phyloP scores from a whole-genome alignment of 768 basidiomycete genomes.

The Exidia glandulosa region DNA sequence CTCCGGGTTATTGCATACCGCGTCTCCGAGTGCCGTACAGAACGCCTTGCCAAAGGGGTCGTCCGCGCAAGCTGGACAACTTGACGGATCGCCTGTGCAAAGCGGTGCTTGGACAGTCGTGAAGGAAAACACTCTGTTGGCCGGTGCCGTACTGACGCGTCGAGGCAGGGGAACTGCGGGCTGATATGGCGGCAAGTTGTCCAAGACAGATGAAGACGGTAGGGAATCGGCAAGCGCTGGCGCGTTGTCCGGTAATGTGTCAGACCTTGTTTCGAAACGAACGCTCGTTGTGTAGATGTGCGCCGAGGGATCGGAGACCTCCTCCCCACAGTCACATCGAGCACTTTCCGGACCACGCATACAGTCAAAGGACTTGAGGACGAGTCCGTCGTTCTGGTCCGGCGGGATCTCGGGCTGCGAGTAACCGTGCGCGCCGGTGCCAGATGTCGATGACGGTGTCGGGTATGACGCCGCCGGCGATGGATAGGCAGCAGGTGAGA shows the following conservation, averaged over 20 bases:
- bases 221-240: slow-evolving; percentile 3
- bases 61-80: slow-evolving; percentile 76
- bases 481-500: neutral
- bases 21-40: slow-evolving; percentile 61
- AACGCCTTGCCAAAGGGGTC: slow-evolving; percentile 84
- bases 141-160: slow-evolving; percentile 17
- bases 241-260: neutral
- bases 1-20: slow-evolving; percentile 33
- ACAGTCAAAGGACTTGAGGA: slow-evolving; percentile 47
- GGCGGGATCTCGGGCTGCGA: neutral
- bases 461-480: neutral
- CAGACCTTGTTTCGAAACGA: neutral
- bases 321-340: slow-evolving; percentile 68
- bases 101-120: slow-evolving; percentile 1
- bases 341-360: slow-evolving; percentile 63
- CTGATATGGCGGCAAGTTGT: slow-evolving; percentile 70
- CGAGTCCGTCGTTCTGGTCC: neutral
- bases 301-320: slow-evolving; percentile 1
- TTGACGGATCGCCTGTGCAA: slow-evolving; percentile 80
- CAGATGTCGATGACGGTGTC: neutral
- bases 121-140: neutral
- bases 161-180: slow-evolving; percentile 74
- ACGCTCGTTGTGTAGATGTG: slow-evolving; percentile 7
- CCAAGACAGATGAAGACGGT: slow-evolving; percentile 45
- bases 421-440: neutral